Evolutionary conservation across 345 rosid species (phyloP).

Genomic region (Pistacia integerrima): DNA sequence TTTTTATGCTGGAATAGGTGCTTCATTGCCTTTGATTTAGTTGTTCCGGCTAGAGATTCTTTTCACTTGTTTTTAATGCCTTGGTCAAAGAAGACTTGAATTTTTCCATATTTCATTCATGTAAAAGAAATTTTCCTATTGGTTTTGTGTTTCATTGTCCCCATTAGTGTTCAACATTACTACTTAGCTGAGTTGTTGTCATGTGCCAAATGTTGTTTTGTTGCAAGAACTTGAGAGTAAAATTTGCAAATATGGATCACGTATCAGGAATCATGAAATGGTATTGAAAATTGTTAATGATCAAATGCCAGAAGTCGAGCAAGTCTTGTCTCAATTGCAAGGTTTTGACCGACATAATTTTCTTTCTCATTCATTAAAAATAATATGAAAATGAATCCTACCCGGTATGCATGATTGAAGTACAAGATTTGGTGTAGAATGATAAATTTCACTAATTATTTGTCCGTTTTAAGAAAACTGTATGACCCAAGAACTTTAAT

Average conservation of each 20-base stretch:
- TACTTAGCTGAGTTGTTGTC: background rate
- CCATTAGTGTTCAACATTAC: background rate
- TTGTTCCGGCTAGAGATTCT: background rate
- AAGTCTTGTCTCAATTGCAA: conserved; percentile 31
- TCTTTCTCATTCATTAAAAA: background rate
- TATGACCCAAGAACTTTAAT: background rate
- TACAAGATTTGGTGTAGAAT: background rate
- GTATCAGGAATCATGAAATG: conserved; percentile 22
- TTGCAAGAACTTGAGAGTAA: conserved; percentile 35
- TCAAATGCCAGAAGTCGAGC: conserved; percentile 30
- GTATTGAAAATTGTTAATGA: conserved; percentile 21
- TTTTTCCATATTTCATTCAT: background rate
- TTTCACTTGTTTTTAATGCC: background rate
- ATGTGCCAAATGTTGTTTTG: background rate
- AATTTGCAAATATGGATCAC: conserved; percentile 21
- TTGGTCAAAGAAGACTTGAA: background rate
- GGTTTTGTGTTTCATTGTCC: background rate
- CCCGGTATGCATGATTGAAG: background rate
- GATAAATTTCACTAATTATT: background rate
- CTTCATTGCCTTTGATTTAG: background rate
- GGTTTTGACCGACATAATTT: conserved; percentile 36
- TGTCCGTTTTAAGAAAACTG: background rate
- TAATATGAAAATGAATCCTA: background rate
- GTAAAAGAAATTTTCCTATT: background rate
- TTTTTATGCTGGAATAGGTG: background rate